Base-by-base conservation (phyloP, 768 basidiomycete genomes). In the Phaeotremella fagi region DNA sequence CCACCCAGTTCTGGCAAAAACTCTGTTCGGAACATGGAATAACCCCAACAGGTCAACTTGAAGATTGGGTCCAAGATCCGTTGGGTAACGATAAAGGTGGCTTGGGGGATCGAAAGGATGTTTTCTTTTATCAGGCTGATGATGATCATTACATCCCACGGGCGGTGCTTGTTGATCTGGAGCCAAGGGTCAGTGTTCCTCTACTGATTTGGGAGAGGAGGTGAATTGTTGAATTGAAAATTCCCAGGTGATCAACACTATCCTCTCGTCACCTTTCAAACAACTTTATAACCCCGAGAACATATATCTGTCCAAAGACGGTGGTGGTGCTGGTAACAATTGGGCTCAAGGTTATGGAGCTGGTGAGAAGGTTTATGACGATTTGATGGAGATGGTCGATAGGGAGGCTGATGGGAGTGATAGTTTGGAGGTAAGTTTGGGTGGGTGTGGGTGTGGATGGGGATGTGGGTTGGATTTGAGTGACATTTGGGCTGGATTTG, bases 101-200 rank as follows among this genome's bases (percentile, higher is more conserved):
- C 7, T 63, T 65, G 37, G 68, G 67, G 6, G 95, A 99, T 76
- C 81, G 95, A 64, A 99, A 98, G 71, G 95, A 99, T 76, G 94
- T 95, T 24, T 99, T 99, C 77, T 99, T 99, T 78, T 98, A 99
- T 73, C 94, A 98, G 75, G 95, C 95, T n/a, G 95, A 99, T 73
- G 95, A 99, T 68, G 95, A 98, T 73, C 92, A 95, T 67, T 99
- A 98, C 75, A 92, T 99, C 55, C 95, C 95, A 1, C 82, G 95
- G 48, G 90, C 95, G 3, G 94, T 99, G 57, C 81, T 99, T 33
- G 84, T 74, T 36, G 95, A 99, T 75, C 81, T 95, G 24, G 95
- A 99, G 72, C 95, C 95, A 18, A 81, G 95, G 72, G 94, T 95
- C 68, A 72, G 84, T 78, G 16, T 27, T 18, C 24, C 20, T 14